Base-by-base conservation (phyloP, 345 rosid genomes). In the Gynandropsis gynandra region DNA sequence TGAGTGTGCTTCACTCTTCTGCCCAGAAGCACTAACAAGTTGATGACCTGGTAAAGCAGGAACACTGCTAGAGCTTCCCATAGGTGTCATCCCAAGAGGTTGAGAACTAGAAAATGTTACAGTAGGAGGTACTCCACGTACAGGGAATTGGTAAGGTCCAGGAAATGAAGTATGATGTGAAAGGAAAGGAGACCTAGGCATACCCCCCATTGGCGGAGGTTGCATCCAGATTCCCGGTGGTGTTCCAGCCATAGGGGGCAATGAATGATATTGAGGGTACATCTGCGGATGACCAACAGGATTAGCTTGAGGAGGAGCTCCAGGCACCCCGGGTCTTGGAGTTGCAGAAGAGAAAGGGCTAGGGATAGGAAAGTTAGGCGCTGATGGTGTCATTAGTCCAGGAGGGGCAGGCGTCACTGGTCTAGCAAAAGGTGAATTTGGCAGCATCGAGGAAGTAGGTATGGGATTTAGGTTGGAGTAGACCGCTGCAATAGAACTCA, bases 221-320 rank as follows among this genome's bases (percentile, higher is more conserved):
- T 76, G 95, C 76, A 78, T 59, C 97, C 94, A 81, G 51, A 56
- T 77, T 61, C 82, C 88, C 57, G 73, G 94, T 20, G 83, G 80
- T 34, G 74, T 53, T 66, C 74, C 74, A 75, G 66, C 74, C 68
- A 79, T 68, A 55, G 79, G 16, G 68, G 89, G 83, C 42, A 77
- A 45, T 36, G 92, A 64, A 52, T 82, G 73, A 67, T 74, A 77
- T 38, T 81, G 64, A 49, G 83, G 79, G 60, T 75, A 79, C 17
- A 74, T 55, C 63, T 81, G 92, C 14, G 73, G 86, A 72, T 74
- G 89, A 67, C 66, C 52, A 34, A 59, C 64, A 48, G 72, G 71
- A 71, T 61, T 76, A 51, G 74, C 52, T 20, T 71, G 47, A 63
- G 72, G 58, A 69, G 81, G 68, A 50, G 59, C 52, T 31, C 62